phyloP scores from a whole-genome alignment of 495 filamentous ascomycete species.

The Melanomma pulvis-pyrius region DNA sequence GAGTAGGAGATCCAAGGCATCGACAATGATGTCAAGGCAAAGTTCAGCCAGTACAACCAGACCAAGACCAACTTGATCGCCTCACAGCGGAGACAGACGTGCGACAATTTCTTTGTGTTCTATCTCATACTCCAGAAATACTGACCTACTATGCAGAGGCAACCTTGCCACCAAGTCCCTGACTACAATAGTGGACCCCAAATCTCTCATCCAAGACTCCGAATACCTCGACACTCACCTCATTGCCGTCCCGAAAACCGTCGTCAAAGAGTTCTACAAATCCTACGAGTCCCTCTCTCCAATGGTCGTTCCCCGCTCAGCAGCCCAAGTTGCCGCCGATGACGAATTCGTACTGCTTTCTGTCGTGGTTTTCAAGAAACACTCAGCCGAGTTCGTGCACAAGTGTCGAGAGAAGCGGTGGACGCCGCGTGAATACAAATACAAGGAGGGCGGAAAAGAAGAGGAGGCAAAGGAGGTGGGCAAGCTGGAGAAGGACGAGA shows the following conservation, averaged over 20 bases:
- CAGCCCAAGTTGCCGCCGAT: conserved; percentile 73
- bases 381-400: conserved; percentile 79
- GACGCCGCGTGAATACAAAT: conserved; percentile 92
- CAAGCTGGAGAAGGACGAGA: conserved; percentile 74
- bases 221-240: conserved; percentile 97
- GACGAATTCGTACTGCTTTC: conserved; percentile 86
- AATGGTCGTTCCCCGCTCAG: conserved; percentile 88
- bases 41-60: conserved; percentile 89
- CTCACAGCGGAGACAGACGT: conserved; percentile 87
- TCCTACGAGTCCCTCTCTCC: conserved; percentile 83
- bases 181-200: conserved; percentile 79
- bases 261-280: conserved; percentile 82
- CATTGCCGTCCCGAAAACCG: conserved; percentile 76
- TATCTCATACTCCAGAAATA: neutral
- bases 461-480: conserved; percentile 84
- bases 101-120: conserved; percentile 1
- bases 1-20: conserved; percentile 77
- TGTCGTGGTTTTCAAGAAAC: conserved; percentile 91
- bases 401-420: conserved; percentile 89
- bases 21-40: conserved; percentile 91
- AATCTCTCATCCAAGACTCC: conserved; percentile 77
- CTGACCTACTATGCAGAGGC: conserved; percentile 58
- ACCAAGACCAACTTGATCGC: conserved; percentile 78
- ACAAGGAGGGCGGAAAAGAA: conserved; percentile 84
- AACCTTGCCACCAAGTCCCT: conserved; percentile 95